Evolutionary conservation across 2,329 filamentous ascomycete species (phyloP).

Genomic region (Penicillium polonicum): DNA sequence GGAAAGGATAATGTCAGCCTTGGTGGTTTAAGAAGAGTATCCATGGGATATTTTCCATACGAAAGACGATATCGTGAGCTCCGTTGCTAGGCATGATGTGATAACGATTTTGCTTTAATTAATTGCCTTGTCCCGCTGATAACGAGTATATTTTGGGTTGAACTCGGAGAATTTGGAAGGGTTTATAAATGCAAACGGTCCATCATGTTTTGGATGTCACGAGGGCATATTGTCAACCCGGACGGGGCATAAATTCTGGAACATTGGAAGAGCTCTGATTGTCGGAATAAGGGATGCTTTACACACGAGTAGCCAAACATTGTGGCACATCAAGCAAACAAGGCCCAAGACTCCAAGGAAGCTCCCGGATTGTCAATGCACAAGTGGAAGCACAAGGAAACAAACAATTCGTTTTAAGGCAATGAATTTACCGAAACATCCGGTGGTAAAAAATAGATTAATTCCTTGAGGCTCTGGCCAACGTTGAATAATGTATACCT

Average conservation of each 20-base stretch:
- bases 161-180: neutral
- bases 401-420: neutral
- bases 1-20: neutral
- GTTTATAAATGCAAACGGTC: neutral
- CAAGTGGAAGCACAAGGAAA: neutral
- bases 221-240: neutral
- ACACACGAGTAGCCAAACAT: neutral
- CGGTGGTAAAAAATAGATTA: neutral
- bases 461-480: neutral
- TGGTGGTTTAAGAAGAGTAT: neutral
- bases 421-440: neutral
- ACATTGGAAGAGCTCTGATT: neutral
- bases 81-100: neutral
- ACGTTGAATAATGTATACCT: neutral
- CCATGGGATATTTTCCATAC: neutral
- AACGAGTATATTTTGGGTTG: neutral
- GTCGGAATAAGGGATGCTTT: neutral
- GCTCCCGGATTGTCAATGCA: neutral
- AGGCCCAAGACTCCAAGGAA: neutral
- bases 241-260: neutral
- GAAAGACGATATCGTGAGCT: neutral
- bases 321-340: neutral
- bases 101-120: neutral
- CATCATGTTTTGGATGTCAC: neutral
- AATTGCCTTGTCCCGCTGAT: neutral